phyloP scores from a whole-genome alignment of 1,139 yeast genomes.

The Protomyces inundatus region DNA sequence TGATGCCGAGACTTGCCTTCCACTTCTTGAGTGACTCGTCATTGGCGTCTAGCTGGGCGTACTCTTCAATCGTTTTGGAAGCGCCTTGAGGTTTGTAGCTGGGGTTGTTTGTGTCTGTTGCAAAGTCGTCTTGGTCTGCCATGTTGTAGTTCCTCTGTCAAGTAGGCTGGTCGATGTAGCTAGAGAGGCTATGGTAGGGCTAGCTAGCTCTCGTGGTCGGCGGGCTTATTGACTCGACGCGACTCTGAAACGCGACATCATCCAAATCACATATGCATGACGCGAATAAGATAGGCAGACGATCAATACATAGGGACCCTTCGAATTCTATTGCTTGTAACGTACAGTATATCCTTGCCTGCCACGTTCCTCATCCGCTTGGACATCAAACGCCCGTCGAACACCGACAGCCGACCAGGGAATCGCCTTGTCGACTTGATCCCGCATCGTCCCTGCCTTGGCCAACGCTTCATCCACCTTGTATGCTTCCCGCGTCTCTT shows the following conservation, averaged over 20 bases:
- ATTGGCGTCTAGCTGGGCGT: conserved; percentile 70
- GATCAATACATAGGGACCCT: too few relatives aligned
- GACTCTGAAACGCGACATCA: too few relatives aligned
- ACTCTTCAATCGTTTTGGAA: conserved; percentile 81
- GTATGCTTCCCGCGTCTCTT: conserved; percentile 2
- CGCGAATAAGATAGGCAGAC: too few relatives aligned
- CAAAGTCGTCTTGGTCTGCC: conserved; percentile 19
- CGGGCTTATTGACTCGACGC: too few relatives aligned
- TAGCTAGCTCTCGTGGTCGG: too few relatives aligned
- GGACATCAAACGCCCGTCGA: conserved; percentile 20
- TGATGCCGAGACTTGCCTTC: conserved; percentile 82
- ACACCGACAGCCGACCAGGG: conserved; percentile 25
- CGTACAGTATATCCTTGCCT: conserved; percentile 17
- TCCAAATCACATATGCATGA: too few relatives aligned
- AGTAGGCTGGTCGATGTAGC: too few relatives aligned
- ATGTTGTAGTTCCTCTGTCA: not conserved
- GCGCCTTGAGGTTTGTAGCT: conserved; percentile 44
- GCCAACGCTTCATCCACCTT: conserved; percentile 19
- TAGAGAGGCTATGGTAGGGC: too few relatives aligned
- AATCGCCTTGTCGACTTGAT: conserved; percentile 16
- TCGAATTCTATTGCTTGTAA: not conserved
- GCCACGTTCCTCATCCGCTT: conserved; percentile 9
- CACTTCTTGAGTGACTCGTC: conserved; percentile 89
- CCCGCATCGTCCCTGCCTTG: conserved; percentile 12
- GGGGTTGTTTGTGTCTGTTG: not conserved